Evolutionary conservation across 441 rosid species (phyloP), one percentile per base, ranked within the genome.

Genomic region (Pelargonium australe): DNA sequence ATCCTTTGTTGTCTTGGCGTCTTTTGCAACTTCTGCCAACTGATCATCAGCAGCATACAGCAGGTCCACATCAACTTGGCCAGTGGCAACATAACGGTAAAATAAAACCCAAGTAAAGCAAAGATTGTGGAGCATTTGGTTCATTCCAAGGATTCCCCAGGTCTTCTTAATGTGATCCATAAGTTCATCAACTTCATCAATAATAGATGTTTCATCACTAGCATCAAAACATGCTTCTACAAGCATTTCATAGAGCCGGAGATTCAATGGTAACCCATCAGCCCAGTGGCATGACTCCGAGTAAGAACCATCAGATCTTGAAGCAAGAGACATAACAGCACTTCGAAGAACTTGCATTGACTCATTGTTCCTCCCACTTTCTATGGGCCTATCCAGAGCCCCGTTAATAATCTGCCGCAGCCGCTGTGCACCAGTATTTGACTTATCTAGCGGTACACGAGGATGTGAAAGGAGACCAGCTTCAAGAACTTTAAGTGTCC

Each of bases 221-320:
- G 83, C 75, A 76, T 94, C 97, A 75, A 94, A 94, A 49, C 93
- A 87, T 0, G 99, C 88, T 77, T 91, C 90, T 63, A 91, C 74
- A 73, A 94, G 97, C 80, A 86, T 80, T 80, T 87, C 96, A 75
- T 91, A 94, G 19, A 91, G 88, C 70, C 88, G 83, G 45, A 94
- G 89, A 74, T 94, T 94, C 31, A 94, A 78, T 0, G 97, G 97
- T 76, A 83, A 77, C 17, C 97, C 99, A 80, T 91, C 99, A 73
- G 99, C 99, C 99, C 99, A 94, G 49, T 94, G 99, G 78, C 94
- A 87, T n/a, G 87, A 77, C 41, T 94, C 99, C 16, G 84, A 78
- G 61, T 87, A 58, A 73, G 96, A 89, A 14, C 93, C 96, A 72
- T 84, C 95, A 47, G 97, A 91, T 81, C 96, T 86, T 67, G 78